Percentiles rank a stretch among this genome's conserved stretches.
These are phyloP conservation scores for Saururus chinensis DNA, from an alignment of 164 flowering plant genomes.

Conservation along the genomic window DNA sequence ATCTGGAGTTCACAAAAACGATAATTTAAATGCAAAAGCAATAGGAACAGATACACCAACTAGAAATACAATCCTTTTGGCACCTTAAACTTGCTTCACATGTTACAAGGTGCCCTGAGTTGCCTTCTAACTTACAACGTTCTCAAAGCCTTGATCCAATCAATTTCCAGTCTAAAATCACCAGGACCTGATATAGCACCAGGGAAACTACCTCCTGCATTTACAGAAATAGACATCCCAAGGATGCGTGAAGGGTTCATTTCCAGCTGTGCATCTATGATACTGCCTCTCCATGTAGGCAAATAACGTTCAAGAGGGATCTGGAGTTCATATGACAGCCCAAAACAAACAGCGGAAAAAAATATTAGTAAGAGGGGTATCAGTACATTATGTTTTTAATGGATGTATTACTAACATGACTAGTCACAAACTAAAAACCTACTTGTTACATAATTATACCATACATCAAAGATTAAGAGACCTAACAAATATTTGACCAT, in stretches of 20 bases:
- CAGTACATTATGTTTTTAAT: background rate
- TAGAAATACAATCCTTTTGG: background rate
- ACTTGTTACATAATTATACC: too few relatives aligned
- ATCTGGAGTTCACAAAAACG: constrained; percentile 35
- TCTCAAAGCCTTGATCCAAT: constrained; percentile 88
- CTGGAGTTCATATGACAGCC: constrained; percentile 25
- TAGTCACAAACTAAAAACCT: too few relatives aligned
- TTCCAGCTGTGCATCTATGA: constrained; percentile 72
- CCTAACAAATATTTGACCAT: too few relatives aligned
- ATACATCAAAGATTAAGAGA: too few relatives aligned
- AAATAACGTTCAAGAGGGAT: constrained; percentile 75
- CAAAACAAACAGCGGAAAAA: too few relatives aligned
- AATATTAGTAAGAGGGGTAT: background rate
- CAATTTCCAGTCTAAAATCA: constrained; percentile 73
- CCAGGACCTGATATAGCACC: constrained; percentile 80
- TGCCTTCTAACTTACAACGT: constrained; percentile 7
- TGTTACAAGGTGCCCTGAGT: background rate
- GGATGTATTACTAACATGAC: too few relatives aligned
- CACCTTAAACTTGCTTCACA: background rate
- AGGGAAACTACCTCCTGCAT: constrained; percentile 69
- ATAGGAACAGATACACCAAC: too few relatives aligned
- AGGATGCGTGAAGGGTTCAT: constrained; percentile 89
- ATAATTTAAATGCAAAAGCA: too few relatives aligned
- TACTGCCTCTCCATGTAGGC: constrained; percentile 93
- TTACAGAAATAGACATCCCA: constrained; percentile 87